Evolutionary conservation across 768 basidiomycete species (phyloP).

Genomic region (Scleroderma bovista): DNA sequence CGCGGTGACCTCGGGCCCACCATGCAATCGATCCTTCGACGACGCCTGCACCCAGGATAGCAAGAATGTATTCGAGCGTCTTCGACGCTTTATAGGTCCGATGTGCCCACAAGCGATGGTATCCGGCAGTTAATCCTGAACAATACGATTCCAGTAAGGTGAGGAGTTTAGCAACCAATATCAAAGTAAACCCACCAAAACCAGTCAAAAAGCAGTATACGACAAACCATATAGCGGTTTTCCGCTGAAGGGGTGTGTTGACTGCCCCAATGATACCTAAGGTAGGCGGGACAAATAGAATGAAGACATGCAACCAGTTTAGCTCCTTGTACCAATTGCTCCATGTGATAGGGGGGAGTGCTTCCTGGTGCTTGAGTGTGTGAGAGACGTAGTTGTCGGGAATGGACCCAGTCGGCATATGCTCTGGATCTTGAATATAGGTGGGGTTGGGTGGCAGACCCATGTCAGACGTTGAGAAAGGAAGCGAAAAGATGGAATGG

Average conservation of each 20-base stretch:
- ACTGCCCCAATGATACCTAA: constrained; percentile 65
- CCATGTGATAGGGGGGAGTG: constrained; percentile 57
- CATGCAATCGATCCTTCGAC: constrained; percentile 94
- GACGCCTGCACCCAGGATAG: constrained; percentile 79
- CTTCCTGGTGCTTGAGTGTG: constrained; percentile 56
- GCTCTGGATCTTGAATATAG: constrained; percentile 3
- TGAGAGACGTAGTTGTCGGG: constrained; percentile 73
- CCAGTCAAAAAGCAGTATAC: constrained; percentile 69
- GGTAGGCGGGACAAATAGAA: constrained; percentile 63
- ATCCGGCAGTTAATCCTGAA: constrained; percentile 79
- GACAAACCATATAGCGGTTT: constrained; percentile 59
- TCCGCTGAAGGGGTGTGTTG: constrained; percentile 53
- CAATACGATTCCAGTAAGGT: background rate
- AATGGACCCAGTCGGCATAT: constrained; percentile 27
- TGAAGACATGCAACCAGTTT: constrained; percentile 64
- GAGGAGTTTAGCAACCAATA: background rate
- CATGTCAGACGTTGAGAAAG: background rate
- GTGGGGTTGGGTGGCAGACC: background rate
- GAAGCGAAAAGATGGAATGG: background rate
- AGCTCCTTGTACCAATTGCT: constrained; percentile 50
- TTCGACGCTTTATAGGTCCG: constrained; percentile 85
- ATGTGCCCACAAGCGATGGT: constrained; percentile 94
- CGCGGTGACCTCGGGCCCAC: constrained; percentile 95
- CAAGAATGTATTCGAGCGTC: constrained; percentile 78
- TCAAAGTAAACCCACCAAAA: constrained; percentile 46